Conservation (phyloP, 352 stramenopile species). For the Pythium folliculosum region DNA sequence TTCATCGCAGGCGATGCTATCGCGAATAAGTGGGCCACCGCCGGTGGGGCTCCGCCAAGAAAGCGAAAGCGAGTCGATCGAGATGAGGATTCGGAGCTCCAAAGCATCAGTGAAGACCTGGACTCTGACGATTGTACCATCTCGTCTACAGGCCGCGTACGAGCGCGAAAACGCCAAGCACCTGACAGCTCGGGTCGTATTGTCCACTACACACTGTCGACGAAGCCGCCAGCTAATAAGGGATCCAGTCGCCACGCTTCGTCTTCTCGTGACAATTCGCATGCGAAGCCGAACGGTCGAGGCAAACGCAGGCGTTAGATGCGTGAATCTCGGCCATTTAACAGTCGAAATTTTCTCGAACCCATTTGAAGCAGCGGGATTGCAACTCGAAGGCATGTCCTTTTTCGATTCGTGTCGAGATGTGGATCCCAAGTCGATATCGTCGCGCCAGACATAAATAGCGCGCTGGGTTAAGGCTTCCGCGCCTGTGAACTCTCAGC, state of each 20-base stretch:
- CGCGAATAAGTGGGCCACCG: conserved; percentile 38
- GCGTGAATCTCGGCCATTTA: neutral
- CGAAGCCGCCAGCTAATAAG: conserved; percentile 10
- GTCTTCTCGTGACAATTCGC: neutral
- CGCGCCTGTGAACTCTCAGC: too few relatives aligned
- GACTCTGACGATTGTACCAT: conserved; percentile 4
- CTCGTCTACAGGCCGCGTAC: neutral
- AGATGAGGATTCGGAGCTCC: neutral
- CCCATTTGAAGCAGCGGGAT: neutral
- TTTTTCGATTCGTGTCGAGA: too few relatives aligned
- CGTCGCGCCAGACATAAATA: too few relatives aligned
- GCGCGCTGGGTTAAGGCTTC: too few relatives aligned
- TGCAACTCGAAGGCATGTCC: too few relatives aligned
- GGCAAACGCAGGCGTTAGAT: conserved; percentile 10
- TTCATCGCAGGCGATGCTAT: conserved; percentile 60
- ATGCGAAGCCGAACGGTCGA: neutral
- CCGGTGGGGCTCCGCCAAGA: conserved; percentile 24
- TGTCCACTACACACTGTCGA: conserved; percentile 16
- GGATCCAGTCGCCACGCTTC: neutral
- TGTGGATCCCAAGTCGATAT: too few relatives aligned
- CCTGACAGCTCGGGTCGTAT: conserved; percentile 13
- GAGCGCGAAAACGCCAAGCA: conserved; percentile 1
- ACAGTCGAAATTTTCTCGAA: neutral
- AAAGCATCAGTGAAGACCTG: neutral
- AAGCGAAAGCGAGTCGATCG: conserved; percentile 36